Conservation (phyloP, 1,139 yeast species). For the Sugiyamaella grinbergsii region DNA sequence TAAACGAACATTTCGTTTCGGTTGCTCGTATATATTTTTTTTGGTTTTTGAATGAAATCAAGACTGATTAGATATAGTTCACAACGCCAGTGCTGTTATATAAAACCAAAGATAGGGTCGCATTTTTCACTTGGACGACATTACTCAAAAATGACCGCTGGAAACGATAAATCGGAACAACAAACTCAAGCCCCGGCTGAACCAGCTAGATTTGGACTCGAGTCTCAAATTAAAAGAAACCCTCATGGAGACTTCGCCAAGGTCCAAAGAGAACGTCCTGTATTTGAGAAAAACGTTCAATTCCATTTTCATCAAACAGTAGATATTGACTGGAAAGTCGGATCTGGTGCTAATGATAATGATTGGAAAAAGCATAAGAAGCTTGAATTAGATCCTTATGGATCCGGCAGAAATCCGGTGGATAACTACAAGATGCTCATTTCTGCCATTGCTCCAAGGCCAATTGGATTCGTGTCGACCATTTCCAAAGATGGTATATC, state of each 20-base stretch:
- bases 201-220: slow-evolving; percentile 28
- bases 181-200: slow-evolving; percentile 3
- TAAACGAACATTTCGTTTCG: not conserved
- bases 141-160: slow-evolving; percentile 7
- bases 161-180: not conserved
- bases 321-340: slow-evolving; percentile 48
- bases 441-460: slow-evolving; percentile 59
- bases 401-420: slow-evolving; percentile 45
- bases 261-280: slow-evolving; percentile 40
- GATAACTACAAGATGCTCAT: slow-evolving; percentile 55
- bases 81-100: too few species aligned
- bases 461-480: slow-evolving; percentile 59
- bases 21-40: not conserved
- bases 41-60: not conserved
- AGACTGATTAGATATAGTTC: too few species aligned
- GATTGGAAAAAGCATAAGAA: slow-evolving; percentile 49
- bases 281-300: slow-evolving; percentile 34
- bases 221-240: slow-evolving; percentile 28
- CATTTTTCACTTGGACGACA: not conserved
- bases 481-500: slow-evolving; percentile 47
- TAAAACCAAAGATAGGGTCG: not conserved
- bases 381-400: slow-evolving; percentile 54
- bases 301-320: slow-evolving; percentile 30
- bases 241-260: slow-evolving; percentile 38
- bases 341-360: slow-evolving; percentile 50